Conservation (phyloP, 1,284 basidiomycete species). For the Ustilago cynodontis region DNA sequence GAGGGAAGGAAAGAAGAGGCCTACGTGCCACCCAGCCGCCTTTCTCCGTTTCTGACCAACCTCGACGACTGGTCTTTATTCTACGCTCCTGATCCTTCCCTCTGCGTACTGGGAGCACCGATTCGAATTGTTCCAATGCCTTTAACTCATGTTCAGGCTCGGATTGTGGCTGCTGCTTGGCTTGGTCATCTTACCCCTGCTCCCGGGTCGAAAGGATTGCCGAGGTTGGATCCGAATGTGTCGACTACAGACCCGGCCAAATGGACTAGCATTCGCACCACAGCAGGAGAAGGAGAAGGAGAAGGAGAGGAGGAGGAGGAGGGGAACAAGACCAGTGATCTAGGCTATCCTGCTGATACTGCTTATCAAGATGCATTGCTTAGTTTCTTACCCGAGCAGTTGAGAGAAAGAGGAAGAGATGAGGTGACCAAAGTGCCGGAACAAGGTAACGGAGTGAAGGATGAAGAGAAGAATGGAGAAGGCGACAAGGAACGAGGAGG, state of each 20-base stretch:
- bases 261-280: constrained; percentile 31
- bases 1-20: neutral
- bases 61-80: constrained; percentile 67
- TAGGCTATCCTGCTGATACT: constrained; percentile 45
- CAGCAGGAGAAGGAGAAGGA: too few relatives aligned
- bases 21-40: constrained; percentile 22
- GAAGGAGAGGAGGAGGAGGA: neutral
- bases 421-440: constrained; percentile 4
- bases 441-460: neutral
- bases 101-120: constrained; percentile 62
- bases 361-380: constrained; percentile 59
- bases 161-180: constrained; percentile 49
- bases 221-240: constrained; percentile 36
- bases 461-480: neutral
- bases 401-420: constrained; percentile 8
- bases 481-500: neutral
- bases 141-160: constrained; percentile 57
- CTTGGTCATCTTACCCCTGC: constrained; percentile 3
- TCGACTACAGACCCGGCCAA: constrained; percentile 35
- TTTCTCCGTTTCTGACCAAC: constrained; percentile 42
- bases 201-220: constrained; percentile 17
- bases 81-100: constrained; percentile 47
- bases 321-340: constrained; percentile 22
- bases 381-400: constrained; percentile 11
- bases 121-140: constrained; percentile 66